Percentiles rank a stretch among this genome's conserved stretches.
Evolutionary conservation across 768 basidiomycete genomes (phyloP).

Genomic region (Tephrocybe rancida): DNA sequence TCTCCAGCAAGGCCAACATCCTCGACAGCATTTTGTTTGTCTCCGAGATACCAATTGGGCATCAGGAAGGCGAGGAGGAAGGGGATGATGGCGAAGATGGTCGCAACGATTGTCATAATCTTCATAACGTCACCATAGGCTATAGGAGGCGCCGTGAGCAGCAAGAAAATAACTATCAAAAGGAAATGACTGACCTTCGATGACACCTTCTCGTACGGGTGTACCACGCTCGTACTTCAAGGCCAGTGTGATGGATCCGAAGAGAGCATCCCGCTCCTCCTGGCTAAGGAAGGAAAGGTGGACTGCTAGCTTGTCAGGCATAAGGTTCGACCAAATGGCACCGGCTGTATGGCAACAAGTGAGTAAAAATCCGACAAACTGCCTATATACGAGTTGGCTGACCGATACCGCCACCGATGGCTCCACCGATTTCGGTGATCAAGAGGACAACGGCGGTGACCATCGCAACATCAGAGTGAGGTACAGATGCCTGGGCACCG

Average conservation of each 20-base stretch:
- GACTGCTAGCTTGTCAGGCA: conserved; percentile 62
- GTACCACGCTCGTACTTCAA: conserved; percentile 48
- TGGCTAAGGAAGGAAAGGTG: conserved; percentile 54
- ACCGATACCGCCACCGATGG: conserved; percentile 66
- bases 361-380: not conserved
- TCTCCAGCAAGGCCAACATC: conserved; percentile 32
- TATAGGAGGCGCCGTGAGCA: conserved; percentile 12
- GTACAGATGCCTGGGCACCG: conserved; percentile 65
- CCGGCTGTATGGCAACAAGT: conserved; percentile 40
- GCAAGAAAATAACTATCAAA: not conserved
- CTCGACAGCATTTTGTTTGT: conserved; percentile 76
- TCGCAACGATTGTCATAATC: conserved; percentile 55
- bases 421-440: conserved; percentile 68
- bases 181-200: conserved; percentile 42
- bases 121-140: conserved; percentile 62
- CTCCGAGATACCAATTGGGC: conserved; percentile 68
- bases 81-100: conserved; percentile 57
- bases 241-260: conserved; percentile 57
- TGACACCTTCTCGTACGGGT: conserved; percentile 67
- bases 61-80: conserved; percentile 60
- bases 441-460: conserved; percentile 70
- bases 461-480: conserved; percentile 66
- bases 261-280: conserved; percentile 46
- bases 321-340: conserved; percentile 63
- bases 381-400: conserved; percentile 16